Percentiles rank a stretch among this genome's conserved stretches.
phyloP scores from a whole-genome alignment of 352 stramenopile genomes.

The Pythium chondricola region DNA sequence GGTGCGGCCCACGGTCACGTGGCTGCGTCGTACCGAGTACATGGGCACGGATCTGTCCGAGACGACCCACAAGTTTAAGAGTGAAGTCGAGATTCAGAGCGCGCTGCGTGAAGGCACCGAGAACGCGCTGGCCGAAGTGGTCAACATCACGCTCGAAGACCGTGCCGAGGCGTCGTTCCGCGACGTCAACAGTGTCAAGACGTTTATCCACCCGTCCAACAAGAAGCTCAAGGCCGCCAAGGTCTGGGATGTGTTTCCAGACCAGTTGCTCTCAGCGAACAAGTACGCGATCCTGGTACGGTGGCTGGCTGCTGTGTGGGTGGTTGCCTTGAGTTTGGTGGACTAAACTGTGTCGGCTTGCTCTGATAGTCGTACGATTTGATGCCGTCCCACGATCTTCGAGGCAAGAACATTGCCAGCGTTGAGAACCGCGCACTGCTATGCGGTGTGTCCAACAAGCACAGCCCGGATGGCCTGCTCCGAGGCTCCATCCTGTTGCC shows the following conservation, averaged over 20 bases:
- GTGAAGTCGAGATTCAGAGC: slow-evolving; percentile 79
- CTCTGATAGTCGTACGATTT: slow-evolving; percentile 76
- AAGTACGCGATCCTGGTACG: slow-evolving; percentile 79
- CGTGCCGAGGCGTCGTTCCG: slow-evolving; percentile 77
- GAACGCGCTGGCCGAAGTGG: slow-evolving; percentile 67
- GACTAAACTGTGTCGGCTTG: not conserved
- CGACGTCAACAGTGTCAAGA: slow-evolving; percentile 55
- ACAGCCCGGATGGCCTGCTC: slow-evolving; percentile 46
- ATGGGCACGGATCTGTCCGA: slow-evolving; percentile 85
- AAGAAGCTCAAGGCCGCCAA: slow-evolving; percentile 80
- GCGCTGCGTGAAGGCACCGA: slow-evolving; percentile 77
- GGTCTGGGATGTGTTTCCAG: slow-evolving; percentile 77
- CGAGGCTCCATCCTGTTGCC: slow-evolving; percentile 75
- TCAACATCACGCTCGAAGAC: slow-evolving; percentile 63
- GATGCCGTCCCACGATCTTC: slow-evolving; percentile 72
- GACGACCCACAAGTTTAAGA: slow-evolving; percentile 84
- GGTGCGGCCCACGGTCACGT: slow-evolving; percentile 64
- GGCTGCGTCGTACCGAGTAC: slow-evolving; percentile 78
- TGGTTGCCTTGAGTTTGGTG: not conserved
- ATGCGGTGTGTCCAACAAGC: slow-evolving; percentile 70
- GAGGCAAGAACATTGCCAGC: slow-evolving; percentile 63
- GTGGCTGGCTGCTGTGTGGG: slow-evolving; percentile 3
- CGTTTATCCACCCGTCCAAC: slow-evolving; percentile 75
- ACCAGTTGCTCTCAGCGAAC: slow-evolving; percentile 71
- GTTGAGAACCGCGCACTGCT: slow-evolving; percentile 66